phyloP scores from a whole-genome alignment of 2,329 filamentous ascomycete genomes.

The Alternaria solani region DNA sequence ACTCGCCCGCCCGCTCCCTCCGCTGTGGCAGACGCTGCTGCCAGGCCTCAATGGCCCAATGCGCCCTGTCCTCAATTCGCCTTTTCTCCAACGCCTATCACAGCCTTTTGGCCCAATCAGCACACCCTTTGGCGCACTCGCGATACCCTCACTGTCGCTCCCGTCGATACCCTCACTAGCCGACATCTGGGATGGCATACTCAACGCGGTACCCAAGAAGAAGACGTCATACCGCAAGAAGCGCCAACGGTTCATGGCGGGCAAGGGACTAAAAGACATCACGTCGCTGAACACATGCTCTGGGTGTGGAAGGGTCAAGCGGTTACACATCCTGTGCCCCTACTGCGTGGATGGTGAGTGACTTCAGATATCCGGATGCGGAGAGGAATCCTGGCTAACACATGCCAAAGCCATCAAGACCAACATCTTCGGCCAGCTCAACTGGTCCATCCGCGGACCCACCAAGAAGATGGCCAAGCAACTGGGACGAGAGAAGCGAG shows the following conservation, averaged over 20 bases:
- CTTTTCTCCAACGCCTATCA: slow-evolving; percentile 55
- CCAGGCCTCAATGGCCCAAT: slow-evolving; percentile 57
- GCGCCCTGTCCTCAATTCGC: slow-evolving; percentile 50
- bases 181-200: slow-evolving; percentile 89
- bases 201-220: slow-evolving; percentile 96
- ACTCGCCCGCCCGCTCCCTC: slow-evolving; percentile 53
- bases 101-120: slow-evolving; percentile 66
- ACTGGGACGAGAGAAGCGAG: slow-evolving; percentile 31
- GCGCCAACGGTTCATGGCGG: slow-evolving; percentile 90
- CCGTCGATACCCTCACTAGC: slow-evolving; percentile 62
- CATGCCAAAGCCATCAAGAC: slow-evolving; percentile 42
- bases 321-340: slow-evolving; percentile 86
- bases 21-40: slow-evolving; percentile 61
- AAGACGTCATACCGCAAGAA: slow-evolving; percentile 98
- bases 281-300: slow-evolving; percentile 88
- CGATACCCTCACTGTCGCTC: slow-evolving; percentile 61
- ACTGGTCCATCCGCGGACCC: slow-evolving; percentile 36
- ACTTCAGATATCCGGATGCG: rapidly evolving
- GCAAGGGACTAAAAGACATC: slow-evolving; percentile 92
- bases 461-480: slow-evolving; percentile 45
- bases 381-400: slow-evolving; percentile 14
- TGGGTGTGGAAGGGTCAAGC: slow-evolving; percentile 85
- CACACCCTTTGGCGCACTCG: slow-evolving; percentile 62
- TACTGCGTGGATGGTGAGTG: slow-evolving; percentile 82
- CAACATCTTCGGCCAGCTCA: slow-evolving; percentile 42